These are phyloP conservation scores for Xeromyces bisporus DNA, from an alignment of 495 filamentous ascomycete species.

Conservation along the genomic window DNA sequence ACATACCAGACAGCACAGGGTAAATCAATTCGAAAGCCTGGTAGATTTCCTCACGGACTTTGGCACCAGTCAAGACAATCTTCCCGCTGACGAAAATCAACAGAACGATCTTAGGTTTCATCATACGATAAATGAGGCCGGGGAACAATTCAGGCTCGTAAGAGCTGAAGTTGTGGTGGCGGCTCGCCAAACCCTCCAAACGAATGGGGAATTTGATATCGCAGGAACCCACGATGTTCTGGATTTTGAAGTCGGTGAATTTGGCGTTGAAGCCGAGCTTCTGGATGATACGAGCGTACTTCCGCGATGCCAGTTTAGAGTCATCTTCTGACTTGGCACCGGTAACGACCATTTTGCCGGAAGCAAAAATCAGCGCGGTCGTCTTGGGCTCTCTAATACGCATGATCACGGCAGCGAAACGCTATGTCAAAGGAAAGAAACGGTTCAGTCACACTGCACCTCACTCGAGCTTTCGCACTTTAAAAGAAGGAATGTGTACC, in stretches of 20 bases:
- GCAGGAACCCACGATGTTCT: constrained; percentile 97
- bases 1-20: constrained; percentile 80
- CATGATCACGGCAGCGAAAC: constrained; percentile 99
- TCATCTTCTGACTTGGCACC: constrained; percentile 98
- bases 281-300: constrained; percentile 98
- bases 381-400: constrained; percentile 98
- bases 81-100: constrained; percentile 98
- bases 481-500: constrained; percentile 40
- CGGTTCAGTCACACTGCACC: constrained; percentile 32
- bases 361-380: constrained; percentile 93
- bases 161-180: constrained; percentile 98
- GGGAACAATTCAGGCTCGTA: constrained; percentile 99
- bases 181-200: constrained; percentile 81
- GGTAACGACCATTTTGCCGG: constrained; percentile 98
- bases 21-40: constrained; percentile 98
- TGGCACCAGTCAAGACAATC: constrained; percentile 95
- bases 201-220: constrained; percentile 99
- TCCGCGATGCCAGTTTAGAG: constrained; percentile 87
- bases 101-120: constrained; percentile 98
- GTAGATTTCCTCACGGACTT: constrained; percentile 98
- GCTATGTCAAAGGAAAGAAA: constrained; percentile 42
- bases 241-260: constrained; percentile 99
- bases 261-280: constrained; percentile 99
- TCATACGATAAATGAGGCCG: constrained; percentile 99
- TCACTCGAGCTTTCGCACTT: constrained; percentile 22